Base-by-base conservation (phyloP, 768 basidiomycete species). In the Lentinula boryana region DNA sequence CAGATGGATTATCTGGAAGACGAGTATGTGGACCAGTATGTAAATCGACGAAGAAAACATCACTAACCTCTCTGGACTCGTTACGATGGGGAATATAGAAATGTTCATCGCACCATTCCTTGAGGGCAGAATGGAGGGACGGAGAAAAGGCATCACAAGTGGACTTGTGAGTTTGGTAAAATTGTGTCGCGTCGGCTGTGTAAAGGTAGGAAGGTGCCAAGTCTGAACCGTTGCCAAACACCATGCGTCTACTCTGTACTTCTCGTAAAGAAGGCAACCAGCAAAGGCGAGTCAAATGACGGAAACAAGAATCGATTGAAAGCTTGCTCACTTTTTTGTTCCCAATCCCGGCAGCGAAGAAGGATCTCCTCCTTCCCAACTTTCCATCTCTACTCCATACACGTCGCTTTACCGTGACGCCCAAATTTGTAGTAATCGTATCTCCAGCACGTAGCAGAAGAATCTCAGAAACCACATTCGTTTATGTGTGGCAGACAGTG, bases 181-280 rank as follows among this genome's bases (percentile, higher is more conserved):
- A 99, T 70, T 95, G 93, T 21, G 72, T 68, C 10, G 85, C 92
- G 70, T 98, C 97, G 60, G 90, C 89, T 60, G 87, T 85, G 75
- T 87, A 93, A 16, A 98, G 83, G 72, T 98, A 98, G 3, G 89
- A 88, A 1, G 96, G 96, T 0, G 97, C 98, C 35, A 98, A 82
- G 71, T 99, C 96, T 6, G 86, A 87, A 6, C 96, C 96, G 36
- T 96, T 96, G 18, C 97, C 96, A 69, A 98, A 99, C 96, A 99
- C 94, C 95, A 98, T 31, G 94, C 87, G 46, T 23, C 23, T 23
- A 23, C 23, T 23, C 23, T 23, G 23, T 23, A 23, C 23, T 23
- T 23, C 23, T 23, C 23, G 23, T 23, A 23, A 23, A 23, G 23
- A 23, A 23, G 23, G 23, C 23, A 23, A 23, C 23, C 23, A 23